Conservation (phyloP, 2,329 filamentous ascomycete species). For the Aspergillus pseudotamarii region DNA sequence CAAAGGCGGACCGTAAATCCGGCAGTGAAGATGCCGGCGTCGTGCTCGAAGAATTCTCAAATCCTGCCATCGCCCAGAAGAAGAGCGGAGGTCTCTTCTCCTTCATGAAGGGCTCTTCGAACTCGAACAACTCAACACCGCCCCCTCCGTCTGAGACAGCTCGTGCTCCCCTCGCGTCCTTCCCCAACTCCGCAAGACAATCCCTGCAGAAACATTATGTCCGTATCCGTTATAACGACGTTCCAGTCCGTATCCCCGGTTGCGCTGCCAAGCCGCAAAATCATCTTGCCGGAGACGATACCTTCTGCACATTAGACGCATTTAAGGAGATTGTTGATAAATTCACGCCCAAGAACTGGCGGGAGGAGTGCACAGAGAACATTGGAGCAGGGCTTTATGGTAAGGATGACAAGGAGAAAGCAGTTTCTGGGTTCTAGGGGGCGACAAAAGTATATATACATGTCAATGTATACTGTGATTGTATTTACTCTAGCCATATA, state of each 20-base stretch:
- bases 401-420: conserved; percentile 39
- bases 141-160: conserved; percentile 33
- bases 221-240: conserved; percentile 87
- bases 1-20: conserved; percentile 25
- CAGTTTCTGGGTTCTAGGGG: conserved; percentile 42
- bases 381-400: conserved; percentile 59
- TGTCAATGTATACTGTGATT: not conserved
- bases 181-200: conserved; percentile 32
- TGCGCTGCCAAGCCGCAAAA: conserved; percentile 72
- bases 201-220: conserved; percentile 73
- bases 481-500: not conserved
- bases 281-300: conserved; percentile 82
- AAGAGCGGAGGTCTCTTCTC: conserved; percentile 34
- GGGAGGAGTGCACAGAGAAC: conserved; percentile 61
- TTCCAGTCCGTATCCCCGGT: conserved; percentile 77
- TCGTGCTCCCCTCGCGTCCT: conserved; percentile 35
- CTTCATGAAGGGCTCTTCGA: conserved; percentile 30
- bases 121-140: conserved; percentile 20
- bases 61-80: conserved; percentile 27
- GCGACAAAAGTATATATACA: not conserved
- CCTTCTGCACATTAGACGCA: conserved; percentile 86
- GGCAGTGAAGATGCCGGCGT: conserved; percentile 18
- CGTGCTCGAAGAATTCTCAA: conserved; percentile 29
- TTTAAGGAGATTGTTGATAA: conserved; percentile 94
- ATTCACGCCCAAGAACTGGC: conserved; percentile 83